phyloP scores from a whole-genome alignment of 169 alveolate species.

The Cryptosporidium meleagridis region DNA sequence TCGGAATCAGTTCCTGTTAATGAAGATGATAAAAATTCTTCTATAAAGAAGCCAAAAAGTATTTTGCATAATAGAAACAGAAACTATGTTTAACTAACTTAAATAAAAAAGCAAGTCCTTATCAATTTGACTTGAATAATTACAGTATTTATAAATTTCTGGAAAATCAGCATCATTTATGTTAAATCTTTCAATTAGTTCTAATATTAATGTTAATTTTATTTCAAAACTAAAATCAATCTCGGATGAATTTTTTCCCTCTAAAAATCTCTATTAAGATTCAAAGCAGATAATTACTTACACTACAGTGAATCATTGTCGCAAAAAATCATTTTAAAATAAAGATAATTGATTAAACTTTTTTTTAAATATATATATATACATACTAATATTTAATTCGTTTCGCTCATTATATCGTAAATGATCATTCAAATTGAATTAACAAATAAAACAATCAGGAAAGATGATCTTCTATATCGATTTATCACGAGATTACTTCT shows the following conservation, averaged over 20 bases:
- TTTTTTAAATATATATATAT: too few relatives aligned
- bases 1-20: constrained; percentile 57
- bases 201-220: too few relatives aligned
- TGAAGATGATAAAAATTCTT: neutral
- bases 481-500: too few relatives aligned
- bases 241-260: too few relatives aligned
- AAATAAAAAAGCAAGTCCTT: neutral
- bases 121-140: neutral
- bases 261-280: neutral
- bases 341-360: too few relatives aligned
- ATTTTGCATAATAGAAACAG: neutral
- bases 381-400: too few relatives aligned
- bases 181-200: neutral
- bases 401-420: neutral
- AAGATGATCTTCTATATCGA: too few relatives aligned
- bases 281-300: too few relatives aligned
- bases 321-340: too few relatives aligned
- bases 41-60: neutral
- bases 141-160: too few relatives aligned
- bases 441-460: too few relatives aligned
- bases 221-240: neutral
- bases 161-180: neutral
- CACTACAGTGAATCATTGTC: too few relatives aligned
- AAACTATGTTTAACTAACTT: neutral
- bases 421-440: neutral